These are phyloP conservation scores for Sporisorium graminicola DNA, from an alignment of 1,284 basidiomycete species.

Conservation along the genomic window DNA sequence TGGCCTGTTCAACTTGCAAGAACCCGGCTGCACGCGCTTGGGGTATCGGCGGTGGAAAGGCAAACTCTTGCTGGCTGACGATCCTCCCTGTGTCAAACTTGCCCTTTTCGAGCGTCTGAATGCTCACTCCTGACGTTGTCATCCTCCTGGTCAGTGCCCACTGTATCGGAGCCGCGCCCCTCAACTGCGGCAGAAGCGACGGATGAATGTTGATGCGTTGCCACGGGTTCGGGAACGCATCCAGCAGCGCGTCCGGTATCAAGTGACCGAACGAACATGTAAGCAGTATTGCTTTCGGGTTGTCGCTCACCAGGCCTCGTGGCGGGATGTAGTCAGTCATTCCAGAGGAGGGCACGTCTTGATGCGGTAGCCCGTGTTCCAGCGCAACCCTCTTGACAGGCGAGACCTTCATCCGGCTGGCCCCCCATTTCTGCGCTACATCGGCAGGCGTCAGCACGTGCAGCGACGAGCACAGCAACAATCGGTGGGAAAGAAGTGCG, in stretches of 20 bases:
- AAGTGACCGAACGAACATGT: slow-evolving; percentile 95
- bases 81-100: slow-evolving; percentile 56
- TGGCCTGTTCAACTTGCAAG: slow-evolving; percentile 74
- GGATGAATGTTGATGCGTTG: slow-evolving; percentile 92
- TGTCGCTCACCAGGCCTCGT: slow-evolving; percentile 7
- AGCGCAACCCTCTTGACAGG: slow-evolving; percentile 58
- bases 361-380: slow-evolving; percentile 24
- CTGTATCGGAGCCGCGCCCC: slow-evolving; percentile 93
- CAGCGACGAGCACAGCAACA: slow-evolving; percentile 60
- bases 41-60: slow-evolving; percentile 70
- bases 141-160: slow-evolving; percentile 75
- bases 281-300: slow-evolving; percentile 74
- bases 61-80: slow-evolving; percentile 61
- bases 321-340: slow-evolving; percentile 33
- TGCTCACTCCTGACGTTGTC: slow-evolving; percentile 48
- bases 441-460: slow-evolving; percentile 76
- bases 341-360: slow-evolving; percentile 39
- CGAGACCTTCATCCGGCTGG: slow-evolving; percentile 55
- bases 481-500: slow-evolving; percentile 21
- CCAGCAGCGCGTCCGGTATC: slow-evolving; percentile 78
- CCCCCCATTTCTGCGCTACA: slow-evolving; percentile 56
- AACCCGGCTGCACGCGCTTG: slow-evolving; percentile 73
- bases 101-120: slow-evolving; percentile 55
- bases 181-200: slow-evolving; percentile 86
- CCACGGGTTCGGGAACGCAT: slow-evolving; percentile 75